These are phyloP conservation scores for Arthrobotrys megalospora DNA, from an alignment of 2,329 filamentous ascomycete species.

Conservation along the genomic window DNA sequence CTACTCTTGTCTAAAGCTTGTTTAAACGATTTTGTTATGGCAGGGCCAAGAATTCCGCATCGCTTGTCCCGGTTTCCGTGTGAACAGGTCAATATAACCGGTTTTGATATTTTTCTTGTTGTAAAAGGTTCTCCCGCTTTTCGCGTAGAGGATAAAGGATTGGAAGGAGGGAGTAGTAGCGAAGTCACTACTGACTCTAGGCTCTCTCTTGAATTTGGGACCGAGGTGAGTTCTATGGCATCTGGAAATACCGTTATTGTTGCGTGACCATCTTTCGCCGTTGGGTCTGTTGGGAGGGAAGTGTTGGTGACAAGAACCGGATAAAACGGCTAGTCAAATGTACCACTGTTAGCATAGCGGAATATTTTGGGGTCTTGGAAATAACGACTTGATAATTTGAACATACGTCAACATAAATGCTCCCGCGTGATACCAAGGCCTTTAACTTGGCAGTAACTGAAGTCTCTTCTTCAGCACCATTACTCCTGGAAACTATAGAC, in stretches of 20 bases:
- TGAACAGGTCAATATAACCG: conserved; percentile 85
- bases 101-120: conserved; percentile 51
- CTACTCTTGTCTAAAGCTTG: conserved; percentile 7
- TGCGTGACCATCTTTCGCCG: background rate
- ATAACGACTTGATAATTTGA: too few relatives aligned
- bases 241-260: conserved; percentile 62
- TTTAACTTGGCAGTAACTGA: conserved; percentile 12
- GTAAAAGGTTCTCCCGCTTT: background rate
- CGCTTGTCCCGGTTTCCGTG: conserved; percentile 85
- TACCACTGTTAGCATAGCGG: background rate
- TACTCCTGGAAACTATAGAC: background rate
- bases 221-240: conserved; percentile 49
- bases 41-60: conserved; percentile 84
- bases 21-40: conserved; percentile 76
- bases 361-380: background rate
- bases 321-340: conserved; percentile 55
- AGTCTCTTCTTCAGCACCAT: background rate
- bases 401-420: conserved; percentile 45
- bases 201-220: conserved; percentile 28
- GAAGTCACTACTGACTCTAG: conserved; percentile 38
- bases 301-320: conserved; percentile 63
- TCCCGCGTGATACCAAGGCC: conserved; percentile 32
- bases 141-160: background rate
- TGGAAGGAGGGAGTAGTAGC: conserved; percentile 49
- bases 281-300: conserved; percentile 39